Base-by-base conservation (phyloP, 148 eudicot species). In the Camellia granthamiana region DNA sequence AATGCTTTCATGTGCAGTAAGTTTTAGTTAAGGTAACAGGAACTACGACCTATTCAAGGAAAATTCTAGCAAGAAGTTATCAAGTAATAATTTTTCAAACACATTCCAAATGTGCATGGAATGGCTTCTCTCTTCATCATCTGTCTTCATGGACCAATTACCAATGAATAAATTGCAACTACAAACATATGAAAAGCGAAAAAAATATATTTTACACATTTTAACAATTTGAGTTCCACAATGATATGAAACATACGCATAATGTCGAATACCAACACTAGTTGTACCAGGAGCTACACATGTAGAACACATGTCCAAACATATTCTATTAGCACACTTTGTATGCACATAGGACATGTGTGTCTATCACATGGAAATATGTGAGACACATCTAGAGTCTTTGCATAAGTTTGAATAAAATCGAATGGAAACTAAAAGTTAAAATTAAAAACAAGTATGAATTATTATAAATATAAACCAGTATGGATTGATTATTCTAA, bases 1-100 rank as follows among this genome's bases (percentile, higher is more conserved):
- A 69, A 93, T 69, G 63, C 82, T 86, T 58, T 93, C 91, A 72
- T 92, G 84, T 4, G 89, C 84, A 75, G 98, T 93, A 78, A 49
- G 16, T 63, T 65, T 69, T 41, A 49, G 84, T 90, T 83, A 92
- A 89, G 90, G 87, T 23, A 51, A 77, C 69, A 80, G n/a, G 7
- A 49, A 67, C 52, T 68, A 16, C 80, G 51, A n/a, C 66, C 49
- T 47, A 77, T 42, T 77, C 64, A 76, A 67, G 47, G 30, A 72
- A 38, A 71, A 63, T 70, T 47, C 19, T 72, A 82, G 23, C 67
- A 49, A 67, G 49, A 74, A 38, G 38, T 14, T 21, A 38, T 72
- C 59, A 49, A 30, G 16, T n/a, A 9, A 16, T 19, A 12, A 77
- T 47, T 49, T 49, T 13, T 61, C 38, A 23, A 10, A 7, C 70